Percentiles rank a stretch among this genome's conserved stretches.
Conservation (phyloP, 2,329 filamentous ascomycete species). For the Neonectria ditissima region DNA sequence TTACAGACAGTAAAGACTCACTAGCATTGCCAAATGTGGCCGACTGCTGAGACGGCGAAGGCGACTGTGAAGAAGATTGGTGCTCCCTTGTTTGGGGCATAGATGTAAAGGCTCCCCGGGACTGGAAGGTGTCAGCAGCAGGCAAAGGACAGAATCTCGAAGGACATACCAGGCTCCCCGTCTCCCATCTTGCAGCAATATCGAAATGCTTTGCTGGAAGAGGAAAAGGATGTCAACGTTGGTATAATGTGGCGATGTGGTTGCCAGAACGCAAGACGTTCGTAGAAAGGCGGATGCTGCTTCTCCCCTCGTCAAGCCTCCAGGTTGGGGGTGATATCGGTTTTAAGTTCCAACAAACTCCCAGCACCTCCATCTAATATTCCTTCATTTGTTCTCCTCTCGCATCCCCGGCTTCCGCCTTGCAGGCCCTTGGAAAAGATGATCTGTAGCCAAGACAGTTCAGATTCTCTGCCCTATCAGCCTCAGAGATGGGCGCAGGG, state of each 20-base stretch:
- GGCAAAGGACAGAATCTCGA: background rate
- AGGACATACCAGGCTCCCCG: slow-evolving; percentile 44
- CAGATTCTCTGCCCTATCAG: background rate
- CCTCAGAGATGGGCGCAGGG: background rate
- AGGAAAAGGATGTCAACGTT: too few relatives aligned
- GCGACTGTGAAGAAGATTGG: slow-evolving; percentile 58
- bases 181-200: slow-evolving; percentile 32
- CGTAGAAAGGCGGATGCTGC: background rate
- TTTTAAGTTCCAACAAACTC: background rate
- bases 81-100: slow-evolving; percentile 58
- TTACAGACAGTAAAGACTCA: slow-evolving; percentile 48
- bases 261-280: background rate
- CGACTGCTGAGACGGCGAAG: slow-evolving; percentile 50
- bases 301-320: background rate
- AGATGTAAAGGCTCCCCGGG: slow-evolving; percentile 56
- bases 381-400: background rate
- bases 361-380: background rate
- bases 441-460: background rate
- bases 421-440: background rate
- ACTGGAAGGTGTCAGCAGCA: slow-evolving; percentile 41
- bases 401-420: background rate
- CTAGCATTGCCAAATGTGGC: slow-evolving; percentile 58
- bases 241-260: background rate
- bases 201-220: too few relatives aligned
- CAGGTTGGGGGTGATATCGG: background rate